Evolutionary conservation across 768 basidiomycete genomes (phyloP).

Genomic region (Dendrothele bispora): DNA sequence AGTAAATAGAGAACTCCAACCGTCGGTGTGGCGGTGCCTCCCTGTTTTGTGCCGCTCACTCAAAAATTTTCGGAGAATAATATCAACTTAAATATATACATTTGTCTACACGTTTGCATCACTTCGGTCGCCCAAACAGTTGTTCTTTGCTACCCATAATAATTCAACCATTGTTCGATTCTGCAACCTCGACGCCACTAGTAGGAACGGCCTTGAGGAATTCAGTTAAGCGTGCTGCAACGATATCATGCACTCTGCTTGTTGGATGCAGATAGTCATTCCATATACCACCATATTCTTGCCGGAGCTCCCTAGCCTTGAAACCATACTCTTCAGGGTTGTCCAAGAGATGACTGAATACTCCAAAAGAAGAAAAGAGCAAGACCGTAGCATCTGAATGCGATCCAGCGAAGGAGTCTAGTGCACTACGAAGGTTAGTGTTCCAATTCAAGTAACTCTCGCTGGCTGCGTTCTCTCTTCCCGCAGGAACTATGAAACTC

Average conservation of each 20-base stretch:
- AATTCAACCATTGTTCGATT: too few species aligned
- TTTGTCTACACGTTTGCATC: too few species aligned
- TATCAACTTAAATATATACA: too few species aligned
- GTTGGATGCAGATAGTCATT: constrained; percentile 55
- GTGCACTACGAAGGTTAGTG: constrained; percentile 25
- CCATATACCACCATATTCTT: constrained; percentile 44
- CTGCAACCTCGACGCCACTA: too few species aligned
- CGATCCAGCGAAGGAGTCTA: constrained; percentile 33
- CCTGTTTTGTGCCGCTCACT: too few species aligned
- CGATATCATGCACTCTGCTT: constrained; percentile 45
- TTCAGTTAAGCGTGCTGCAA: constrained; percentile 42
- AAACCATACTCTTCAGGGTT: constrained; percentile 44
- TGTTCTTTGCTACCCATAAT: too few species aligned
- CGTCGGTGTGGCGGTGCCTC: constrained; percentile 3
- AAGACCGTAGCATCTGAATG: constrained; percentile 49
- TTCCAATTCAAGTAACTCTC: constrained; percentile 44
- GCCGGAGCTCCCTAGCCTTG: constrained; percentile 25
- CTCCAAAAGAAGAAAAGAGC: constrained; percentile 46
- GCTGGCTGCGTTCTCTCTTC: constrained; percentile 3
- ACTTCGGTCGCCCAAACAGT: too few species aligned
- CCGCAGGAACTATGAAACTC: background rate
- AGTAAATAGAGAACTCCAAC: background rate
- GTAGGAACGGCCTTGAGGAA: constrained; percentile 31
- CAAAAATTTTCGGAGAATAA: too few species aligned
- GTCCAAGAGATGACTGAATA: constrained; percentile 49